These are phyloP conservation scores for Apiosordaria backusii DNA, from an alignment of 495 filamentous ascomycete genomes.

Conservation along the genomic window DNA sequence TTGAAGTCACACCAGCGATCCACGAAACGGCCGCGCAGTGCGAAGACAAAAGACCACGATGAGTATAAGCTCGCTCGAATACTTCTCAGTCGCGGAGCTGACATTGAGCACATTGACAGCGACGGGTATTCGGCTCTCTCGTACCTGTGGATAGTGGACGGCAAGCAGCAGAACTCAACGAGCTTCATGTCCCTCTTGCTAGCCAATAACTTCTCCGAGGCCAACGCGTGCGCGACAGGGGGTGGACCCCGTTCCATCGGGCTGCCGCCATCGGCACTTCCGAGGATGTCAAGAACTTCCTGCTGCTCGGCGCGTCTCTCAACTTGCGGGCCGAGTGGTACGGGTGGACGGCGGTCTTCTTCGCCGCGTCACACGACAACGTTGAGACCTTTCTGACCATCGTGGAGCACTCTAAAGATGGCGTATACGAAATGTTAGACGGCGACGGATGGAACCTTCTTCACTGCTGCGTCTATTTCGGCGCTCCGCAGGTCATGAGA, in stretches of 20 bases:
- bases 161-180: background rate
- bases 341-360: background rate
- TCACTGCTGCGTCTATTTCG: background rate
- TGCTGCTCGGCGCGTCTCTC: background rate
- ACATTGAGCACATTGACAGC: background rate
- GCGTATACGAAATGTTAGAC: background rate
- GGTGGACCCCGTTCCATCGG: background rate
- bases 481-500: background rate
- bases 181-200: background rate
- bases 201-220: background rate
- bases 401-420: background rate
- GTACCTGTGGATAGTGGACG: background rate
- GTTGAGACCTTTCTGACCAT: background rate
- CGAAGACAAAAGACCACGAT: background rate
- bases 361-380: background rate
- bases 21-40: background rate
- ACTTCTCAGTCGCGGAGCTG: background rate
- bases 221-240: background rate
- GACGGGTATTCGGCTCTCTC: background rate
- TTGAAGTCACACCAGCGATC: background rate
- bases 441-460: background rate
- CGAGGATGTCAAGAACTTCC: background rate
- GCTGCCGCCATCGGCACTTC: background rate
- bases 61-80: background rate
- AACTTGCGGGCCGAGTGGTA: background rate